Percentiles rank a stretch among this genome's conserved stretches.
Conservation (phyloP, 495 filamentous ascomycete genomes). For the Margaritispora aquatica region DNA sequence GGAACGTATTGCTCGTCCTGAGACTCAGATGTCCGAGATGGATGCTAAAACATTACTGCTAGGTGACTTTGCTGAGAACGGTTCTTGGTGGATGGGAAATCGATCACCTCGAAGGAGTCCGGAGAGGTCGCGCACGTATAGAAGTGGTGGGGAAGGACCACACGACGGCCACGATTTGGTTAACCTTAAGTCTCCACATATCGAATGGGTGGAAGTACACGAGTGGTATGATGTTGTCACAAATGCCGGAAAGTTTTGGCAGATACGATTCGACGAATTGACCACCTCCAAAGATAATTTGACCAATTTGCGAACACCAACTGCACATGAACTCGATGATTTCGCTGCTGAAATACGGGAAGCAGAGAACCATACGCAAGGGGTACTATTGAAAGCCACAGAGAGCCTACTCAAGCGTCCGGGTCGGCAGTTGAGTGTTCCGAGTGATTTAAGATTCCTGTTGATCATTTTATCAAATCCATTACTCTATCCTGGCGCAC, state of each 20-base stretch:
- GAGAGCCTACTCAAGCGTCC: slow-evolving; percentile 86
- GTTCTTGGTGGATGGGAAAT: slow-evolving; percentile 73
- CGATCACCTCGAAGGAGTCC: slow-evolving; percentile 34
- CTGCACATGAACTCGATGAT: slow-evolving; percentile 32
- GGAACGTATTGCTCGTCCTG: slow-evolving; percentile 2
- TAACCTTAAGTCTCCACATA: slow-evolving; percentile 57
- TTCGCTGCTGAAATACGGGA: slow-evolving; percentile 58
- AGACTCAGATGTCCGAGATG: slow-evolving; percentile 43
- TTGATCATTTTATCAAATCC: slow-evolving; percentile 85
- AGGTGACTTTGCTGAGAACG: slow-evolving; percentile 79
- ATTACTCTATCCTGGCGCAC: slow-evolving; percentile 44
- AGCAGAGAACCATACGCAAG: slow-evolving; percentile 60
- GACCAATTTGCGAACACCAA: slow-evolving; percentile 8
- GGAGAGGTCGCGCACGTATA: slow-evolving; percentile 28
- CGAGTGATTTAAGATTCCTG: slow-evolving; percentile 72
- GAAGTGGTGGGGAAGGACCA: slow-evolving; percentile 7
- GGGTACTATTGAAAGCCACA: slow-evolving; percentile 70
- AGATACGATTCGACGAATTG: slow-evolving; percentile 39
- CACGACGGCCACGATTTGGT: slow-evolving; percentile 30
- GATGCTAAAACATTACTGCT: slow-evolving; percentile 74
- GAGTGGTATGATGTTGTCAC: slow-evolving; percentile 74
- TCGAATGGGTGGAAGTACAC: slow-evolving; percentile 67
- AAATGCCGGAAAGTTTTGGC: slow-evolving; percentile 58
- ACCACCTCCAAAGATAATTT: slow-evolving; percentile 22
- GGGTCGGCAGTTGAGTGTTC: slow-evolving; percentile 58